Percentiles rank a stretch among this genome's conserved stretches.
Conservation (phyloP, 345 rosid genomes). For the Eucalyptus pauciflora region DNA sequence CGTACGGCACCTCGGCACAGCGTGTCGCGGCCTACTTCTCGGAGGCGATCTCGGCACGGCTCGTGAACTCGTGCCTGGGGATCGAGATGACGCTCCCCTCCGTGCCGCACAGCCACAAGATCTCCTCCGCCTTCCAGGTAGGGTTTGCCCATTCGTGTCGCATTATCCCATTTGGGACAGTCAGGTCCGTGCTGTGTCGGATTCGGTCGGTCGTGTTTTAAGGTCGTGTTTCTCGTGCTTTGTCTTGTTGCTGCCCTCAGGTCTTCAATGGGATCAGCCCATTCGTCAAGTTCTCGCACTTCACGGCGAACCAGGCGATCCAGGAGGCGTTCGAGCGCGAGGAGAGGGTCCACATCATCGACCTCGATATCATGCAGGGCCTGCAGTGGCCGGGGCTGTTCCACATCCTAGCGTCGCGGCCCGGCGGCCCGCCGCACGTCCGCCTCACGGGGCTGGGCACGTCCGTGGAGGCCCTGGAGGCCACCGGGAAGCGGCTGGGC, state of each 20-base stretch:
- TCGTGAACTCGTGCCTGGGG: constrained; percentile 81
- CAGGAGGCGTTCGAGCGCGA: constrained; percentile 97
- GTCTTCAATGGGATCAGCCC: constrained; percentile 97
- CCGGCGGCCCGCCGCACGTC: constrained; percentile 92
- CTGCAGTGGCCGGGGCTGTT: constrained; percentile 98
- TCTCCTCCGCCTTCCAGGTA: constrained; percentile 86
- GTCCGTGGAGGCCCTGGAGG: constrained; percentile 79
- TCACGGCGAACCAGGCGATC: constrained; percentile 94
- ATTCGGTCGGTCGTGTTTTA: background rate
- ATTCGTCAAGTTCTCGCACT: constrained; percentile 93
- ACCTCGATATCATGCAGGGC: constrained; percentile 97
- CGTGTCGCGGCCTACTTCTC: constrained; percentile 98
- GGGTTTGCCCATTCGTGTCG: background rate
- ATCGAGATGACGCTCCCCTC: constrained; percentile 71
- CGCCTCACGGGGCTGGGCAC: constrained; percentile 92
- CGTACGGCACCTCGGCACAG: constrained; percentile 94
- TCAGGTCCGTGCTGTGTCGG: background rate
- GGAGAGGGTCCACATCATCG: constrained; percentile 89
- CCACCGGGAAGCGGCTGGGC: constrained; percentile 84
- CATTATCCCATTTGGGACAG: background rate
- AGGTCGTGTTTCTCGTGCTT: background rate
- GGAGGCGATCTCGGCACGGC: constrained; percentile 90
- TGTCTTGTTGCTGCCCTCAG: background rate
- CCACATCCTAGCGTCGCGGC: constrained; percentile 83
- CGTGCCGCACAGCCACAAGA: constrained; percentile 62